Evolutionary conservation across 2,329 filamentous ascomycete genomes (phyloP).

Genomic region (Cordyceps cateniannulata): DNA sequence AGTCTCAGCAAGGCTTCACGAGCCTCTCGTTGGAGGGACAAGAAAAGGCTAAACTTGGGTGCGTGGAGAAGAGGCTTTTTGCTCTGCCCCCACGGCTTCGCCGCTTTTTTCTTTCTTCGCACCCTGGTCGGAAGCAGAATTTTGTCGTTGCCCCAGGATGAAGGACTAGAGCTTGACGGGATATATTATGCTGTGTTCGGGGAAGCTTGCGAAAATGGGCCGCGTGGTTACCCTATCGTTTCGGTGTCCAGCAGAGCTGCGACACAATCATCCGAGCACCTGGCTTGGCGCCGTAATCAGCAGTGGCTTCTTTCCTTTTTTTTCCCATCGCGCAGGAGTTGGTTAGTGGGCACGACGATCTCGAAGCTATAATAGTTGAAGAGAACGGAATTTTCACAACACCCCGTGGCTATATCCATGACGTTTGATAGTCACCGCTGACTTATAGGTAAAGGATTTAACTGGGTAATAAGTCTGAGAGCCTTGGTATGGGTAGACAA

Average conservation of each 20-base stretch:
- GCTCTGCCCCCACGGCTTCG: constrained; percentile 11
- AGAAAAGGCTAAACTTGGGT: constrained; percentile 1
- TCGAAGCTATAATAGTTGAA: not conserved
- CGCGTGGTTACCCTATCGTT: not conserved
- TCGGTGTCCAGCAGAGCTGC: constrained; percentile 1
- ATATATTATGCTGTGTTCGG: not conserved
- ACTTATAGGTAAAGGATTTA: not conserved
- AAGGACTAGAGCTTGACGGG: not conserved
- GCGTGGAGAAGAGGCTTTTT: constrained; percentile 12
- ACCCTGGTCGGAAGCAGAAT: not conserved
- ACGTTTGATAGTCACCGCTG: not conserved
- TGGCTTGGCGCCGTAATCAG: constrained; percentile 1
- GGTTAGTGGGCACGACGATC: not conserved
- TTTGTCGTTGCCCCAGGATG: not conserved
- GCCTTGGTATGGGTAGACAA: not conserved
- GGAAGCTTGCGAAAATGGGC: not conserved
- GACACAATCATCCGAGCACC: constrained; percentile 8
- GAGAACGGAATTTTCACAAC: not conserved
- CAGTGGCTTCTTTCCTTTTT: constrained; percentile 1
- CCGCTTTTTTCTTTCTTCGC: not conserved
- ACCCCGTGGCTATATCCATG: not conserved
- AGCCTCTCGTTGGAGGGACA: constrained; percentile 9
- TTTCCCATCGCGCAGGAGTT: not conserved
- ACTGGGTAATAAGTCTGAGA: not conserved
- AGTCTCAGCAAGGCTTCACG: constrained; percentile 2